Evolutionary conservation across 2,329 filamentous ascomycete genomes (phyloP).

Genomic region (Herpotrichia juniperi): DNA sequence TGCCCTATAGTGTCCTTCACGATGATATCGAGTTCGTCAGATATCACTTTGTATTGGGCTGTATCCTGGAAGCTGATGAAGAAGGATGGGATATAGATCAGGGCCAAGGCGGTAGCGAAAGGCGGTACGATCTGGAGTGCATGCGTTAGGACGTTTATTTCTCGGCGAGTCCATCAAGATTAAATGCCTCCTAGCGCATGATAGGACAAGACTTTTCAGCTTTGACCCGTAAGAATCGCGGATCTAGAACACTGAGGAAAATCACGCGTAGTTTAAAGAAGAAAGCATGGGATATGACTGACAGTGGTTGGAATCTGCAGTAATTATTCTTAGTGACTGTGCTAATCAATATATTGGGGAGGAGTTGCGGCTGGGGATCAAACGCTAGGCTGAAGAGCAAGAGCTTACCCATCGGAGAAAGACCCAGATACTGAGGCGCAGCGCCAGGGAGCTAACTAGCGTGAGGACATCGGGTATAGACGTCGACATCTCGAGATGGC

Average conservation of each 20-base stretch:
- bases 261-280: not conserved
- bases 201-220: not conserved
- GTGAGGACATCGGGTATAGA: slow-evolving; percentile 43
- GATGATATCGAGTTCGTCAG: slow-evolving; percentile 62
- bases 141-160: slow-evolving; percentile 11
- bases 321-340: slow-evolving; percentile 15
- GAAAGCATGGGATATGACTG: slow-evolving; percentile 15
- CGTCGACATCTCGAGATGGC: slow-evolving; percentile 42
- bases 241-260: not conserved
- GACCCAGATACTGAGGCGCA: slow-evolving; percentile 60
- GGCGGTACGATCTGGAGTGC: slow-evolving; percentile 45
- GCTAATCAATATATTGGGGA: slow-evolving; percentile 11
- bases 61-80: slow-evolving; percentile 63
- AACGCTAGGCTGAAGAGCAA: not conserved
- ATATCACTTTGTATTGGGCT: slow-evolving; percentile 62
- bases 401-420: slow-evolving; percentile 67
- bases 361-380: slow-evolving; percentile 7
- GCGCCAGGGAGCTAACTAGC: slow-evolving; percentile 54
- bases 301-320: slow-evolving; percentile 39
- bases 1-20: slow-evolving; percentile 47
- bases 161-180: not conserved
- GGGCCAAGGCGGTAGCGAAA: slow-evolving; percentile 66
- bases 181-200: not conserved
- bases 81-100: slow-evolving; percentile 70
- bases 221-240: not conserved